Conservation (phyloP, 2,329 filamentous ascomycete species). For the Cladosporium oxysporum region DNA sequence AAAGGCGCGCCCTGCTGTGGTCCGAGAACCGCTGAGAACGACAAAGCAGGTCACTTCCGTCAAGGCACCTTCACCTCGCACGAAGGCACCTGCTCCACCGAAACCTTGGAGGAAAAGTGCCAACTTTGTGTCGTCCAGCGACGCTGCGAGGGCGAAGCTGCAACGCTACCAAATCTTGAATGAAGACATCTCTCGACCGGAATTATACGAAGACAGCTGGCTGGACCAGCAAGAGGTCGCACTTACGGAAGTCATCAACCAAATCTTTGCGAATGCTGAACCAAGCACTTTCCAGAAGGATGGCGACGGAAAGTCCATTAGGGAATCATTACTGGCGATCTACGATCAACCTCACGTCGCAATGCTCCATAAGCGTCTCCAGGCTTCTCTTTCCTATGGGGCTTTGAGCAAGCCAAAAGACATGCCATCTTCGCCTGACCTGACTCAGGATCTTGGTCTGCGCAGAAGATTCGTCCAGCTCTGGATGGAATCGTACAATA, state of each 20-base stretch:
- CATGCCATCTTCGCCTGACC: slow-evolving; percentile 47
- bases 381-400: slow-evolving; percentile 60
- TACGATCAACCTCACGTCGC: slow-evolving; percentile 57
- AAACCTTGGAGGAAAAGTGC: slow-evolving; percentile 15
- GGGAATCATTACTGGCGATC: slow-evolving; percentile 52
- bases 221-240: slow-evolving; percentile 62
- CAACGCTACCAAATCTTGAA: slow-evolving; percentile 52
- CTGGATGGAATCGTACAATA: slow-evolving; percentile 61
- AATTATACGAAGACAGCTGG: slow-evolving; percentile 65
- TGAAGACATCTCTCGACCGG: slow-evolving; percentile 57
- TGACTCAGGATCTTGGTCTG: slow-evolving; percentile 60
- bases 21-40: background rate
- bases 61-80: slow-evolving; percentile 2
- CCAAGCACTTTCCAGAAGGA: slow-evolving; percentile 24
- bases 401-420: slow-evolving; percentile 59
- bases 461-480: slow-evolving; percentile 59
- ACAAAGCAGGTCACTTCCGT: background rate
- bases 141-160: slow-evolving; percentile 33
- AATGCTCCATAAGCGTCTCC: slow-evolving; percentile 57
- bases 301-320: slow-evolving; percentile 33
- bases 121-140: slow-evolving; percentile 14
- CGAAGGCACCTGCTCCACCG: slow-evolving; percentile 4
- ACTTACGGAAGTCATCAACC: slow-evolving; percentile 62
- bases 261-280: slow-evolving; percentile 50
- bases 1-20: background rate